Percentiles rank a stretch among this genome's conserved stretches.
These are phyloP conservation scores for Sphenostylis stenocarpa DNA, from an alignment of 306 rosid species.

Conservation along the genomic window DNA sequence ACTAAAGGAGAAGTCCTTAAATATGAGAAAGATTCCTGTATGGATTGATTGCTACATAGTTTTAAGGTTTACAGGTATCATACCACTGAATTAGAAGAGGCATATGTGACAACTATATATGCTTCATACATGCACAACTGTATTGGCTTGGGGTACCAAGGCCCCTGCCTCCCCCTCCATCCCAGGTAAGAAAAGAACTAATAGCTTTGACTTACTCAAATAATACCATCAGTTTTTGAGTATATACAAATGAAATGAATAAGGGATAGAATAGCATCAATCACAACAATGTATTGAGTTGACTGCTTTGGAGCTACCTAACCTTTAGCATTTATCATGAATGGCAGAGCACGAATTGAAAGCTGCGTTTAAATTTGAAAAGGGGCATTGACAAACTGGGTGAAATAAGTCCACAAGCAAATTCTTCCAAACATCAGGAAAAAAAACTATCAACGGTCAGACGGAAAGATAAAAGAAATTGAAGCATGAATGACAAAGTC, in stretches of 20 bases:
- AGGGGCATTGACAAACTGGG: not conserved
- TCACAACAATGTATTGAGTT: not conserved
- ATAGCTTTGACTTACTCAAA: not conserved
- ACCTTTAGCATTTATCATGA: not conserved
- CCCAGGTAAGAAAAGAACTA: not conserved
- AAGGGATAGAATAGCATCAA: not conserved
- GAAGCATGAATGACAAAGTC: not conserved
- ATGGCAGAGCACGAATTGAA: not conserved
- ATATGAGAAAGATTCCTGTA: not conserved
- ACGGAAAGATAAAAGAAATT: not conserved
- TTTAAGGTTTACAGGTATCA: not conserved
- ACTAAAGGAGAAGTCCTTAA: not conserved
- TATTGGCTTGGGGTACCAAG: not conserved
- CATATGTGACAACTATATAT: not conserved
- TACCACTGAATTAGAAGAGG: not conserved
- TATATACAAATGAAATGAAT: not conserved
- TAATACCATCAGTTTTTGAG: not conserved
- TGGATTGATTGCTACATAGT: not conserved
- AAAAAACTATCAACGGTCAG: not conserved
- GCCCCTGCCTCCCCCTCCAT: not conserved
- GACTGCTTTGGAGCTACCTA: not conserved
- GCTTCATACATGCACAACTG: not conserved
- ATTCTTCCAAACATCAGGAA: not conserved
- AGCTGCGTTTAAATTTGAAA: not conserved
- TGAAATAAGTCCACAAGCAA: not conserved